phyloP scores from a whole-genome alignment of 495 filamentous ascomycete species.

The Talaromyces trachyspermus region DNA sequence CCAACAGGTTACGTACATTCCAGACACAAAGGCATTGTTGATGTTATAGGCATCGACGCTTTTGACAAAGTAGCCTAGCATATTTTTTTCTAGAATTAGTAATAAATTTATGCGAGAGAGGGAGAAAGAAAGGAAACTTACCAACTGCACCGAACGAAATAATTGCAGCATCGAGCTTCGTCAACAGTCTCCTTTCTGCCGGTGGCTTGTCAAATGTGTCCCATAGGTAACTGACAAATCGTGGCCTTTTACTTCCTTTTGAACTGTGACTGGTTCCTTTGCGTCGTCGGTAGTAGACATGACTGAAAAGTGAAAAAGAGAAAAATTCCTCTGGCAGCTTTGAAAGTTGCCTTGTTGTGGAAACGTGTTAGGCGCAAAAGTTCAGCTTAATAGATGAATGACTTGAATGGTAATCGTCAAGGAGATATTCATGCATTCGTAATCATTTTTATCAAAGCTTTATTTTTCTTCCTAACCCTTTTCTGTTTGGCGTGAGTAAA shows the following conservation, averaged over 20 bases:
- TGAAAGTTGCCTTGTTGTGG: too few species aligned
- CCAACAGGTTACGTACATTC: slow-evolving; percentile 25
- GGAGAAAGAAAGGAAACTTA: slow-evolving; percentile 8
- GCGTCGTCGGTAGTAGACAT: slow-evolving; percentile 3
- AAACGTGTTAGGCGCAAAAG: too few species aligned
- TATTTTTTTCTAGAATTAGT: slow-evolving; percentile 6
- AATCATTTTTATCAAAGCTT: too few species aligned
- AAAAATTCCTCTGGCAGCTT: too few species aligned
- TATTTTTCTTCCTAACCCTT: too few species aligned
- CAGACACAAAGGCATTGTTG: slow-evolving; percentile 47
- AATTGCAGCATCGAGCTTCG: slow-evolving; percentile 52
- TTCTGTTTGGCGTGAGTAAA: too few species aligned
- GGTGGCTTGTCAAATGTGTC: slow-evolving; percentile 55
- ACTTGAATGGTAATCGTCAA: too few species aligned
- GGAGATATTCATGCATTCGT: too few species aligned
- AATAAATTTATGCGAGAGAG: background rate
- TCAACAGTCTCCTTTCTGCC: slow-evolving; percentile 50
- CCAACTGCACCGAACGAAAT: slow-evolving; percentile 47
- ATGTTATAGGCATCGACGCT: slow-evolving; percentile 52
- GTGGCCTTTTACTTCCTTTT: slow-evolving; percentile 23
- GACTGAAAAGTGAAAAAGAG: too few species aligned
- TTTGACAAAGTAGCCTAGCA: slow-evolving; percentile 54
- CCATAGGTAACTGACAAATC: slow-evolving; percentile 46
- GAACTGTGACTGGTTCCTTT: slow-evolving; percentile 6
- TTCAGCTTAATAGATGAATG: too few species aligned